Conservation (phyloP, 2,329 filamentous ascomycete genomes). For the Scedosporium dehoogii region DNA sequence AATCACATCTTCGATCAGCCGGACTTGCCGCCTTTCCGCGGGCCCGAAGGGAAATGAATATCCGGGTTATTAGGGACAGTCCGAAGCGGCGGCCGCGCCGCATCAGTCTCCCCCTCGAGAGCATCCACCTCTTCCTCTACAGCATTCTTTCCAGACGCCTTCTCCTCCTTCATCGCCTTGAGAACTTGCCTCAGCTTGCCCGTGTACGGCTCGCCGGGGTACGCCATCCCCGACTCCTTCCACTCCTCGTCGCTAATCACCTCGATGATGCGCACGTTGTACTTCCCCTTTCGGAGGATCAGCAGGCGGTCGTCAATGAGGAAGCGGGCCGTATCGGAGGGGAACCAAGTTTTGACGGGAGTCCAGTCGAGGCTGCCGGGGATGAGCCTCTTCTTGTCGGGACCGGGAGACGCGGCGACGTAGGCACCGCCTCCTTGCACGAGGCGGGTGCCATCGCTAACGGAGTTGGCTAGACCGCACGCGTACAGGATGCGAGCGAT, state of each 20-base stretch:
- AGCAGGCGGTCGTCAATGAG: conserved; percentile 50
- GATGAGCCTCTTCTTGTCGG: conserved; percentile 25
- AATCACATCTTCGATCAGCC: not conserved
- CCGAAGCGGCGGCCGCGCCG: conserved; percentile 4
- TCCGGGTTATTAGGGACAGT: conserved; percentile 14
- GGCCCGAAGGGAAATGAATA: conserved; percentile 13
- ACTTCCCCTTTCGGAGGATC: conserved; percentile 53
- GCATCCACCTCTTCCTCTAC: not conserved
- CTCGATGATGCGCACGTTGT: conserved; percentile 52
- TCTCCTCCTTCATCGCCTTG: conserved; percentile 28
- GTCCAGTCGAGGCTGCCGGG: conserved; percentile 49
- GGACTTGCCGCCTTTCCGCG: conserved; percentile 6
- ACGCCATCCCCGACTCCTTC: conserved; percentile 34
- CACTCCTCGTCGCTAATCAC: conserved; percentile 48
- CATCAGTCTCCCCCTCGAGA: conserved; percentile 7
- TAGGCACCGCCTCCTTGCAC: conserved; percentile 47
- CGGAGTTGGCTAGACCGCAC: conserved; percentile 46
- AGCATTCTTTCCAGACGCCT: conserved; percentile 16
- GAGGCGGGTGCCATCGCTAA: conserved; percentile 48
- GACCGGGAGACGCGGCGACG: conserved; percentile 42
- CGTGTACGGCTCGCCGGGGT: conserved; percentile 42
- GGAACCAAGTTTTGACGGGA: conserved; percentile 49
- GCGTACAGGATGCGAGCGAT: conserved; percentile 51
- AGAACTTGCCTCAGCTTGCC: conserved; percentile 36
- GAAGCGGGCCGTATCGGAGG: conserved; percentile 47